Base-by-base conservation (phyloP, 768 basidiomycete genomes). In the Lentinula detonsa region DNA sequence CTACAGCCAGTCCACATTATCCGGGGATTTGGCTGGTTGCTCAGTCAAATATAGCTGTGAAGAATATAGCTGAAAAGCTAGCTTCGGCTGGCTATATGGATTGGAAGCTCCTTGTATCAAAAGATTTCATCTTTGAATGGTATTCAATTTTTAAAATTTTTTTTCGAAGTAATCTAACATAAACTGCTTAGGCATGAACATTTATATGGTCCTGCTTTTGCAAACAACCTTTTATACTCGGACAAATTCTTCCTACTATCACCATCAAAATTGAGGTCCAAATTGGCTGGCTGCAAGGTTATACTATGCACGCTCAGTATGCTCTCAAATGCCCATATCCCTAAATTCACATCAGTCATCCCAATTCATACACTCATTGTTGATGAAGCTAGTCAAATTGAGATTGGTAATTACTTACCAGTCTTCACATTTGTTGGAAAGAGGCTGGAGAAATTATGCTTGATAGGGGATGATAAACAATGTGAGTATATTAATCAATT, bases 41-140 rank as follows among this genome's bases (percentile, higher is more conserved):
- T 37, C 89, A 94, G 67, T 89, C 88, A 16, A 94, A 94, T 76
- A 84, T 93, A 53, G 92, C 90, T 51, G 92, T 93, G 21, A 93
- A 91, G 71, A 93, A 94, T 65, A 93, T 94, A 74, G 91, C 90
- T 57, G 88, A 90, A 67, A 91, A 91, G 74, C 74, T 94, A 16
- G 71, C 76, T n/a, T 71, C 78, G 7, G 74, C 81, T 67, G 78
- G 74, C 0, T 83, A 90, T 61, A 48, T 65, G 3, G 64, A 81
- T 8, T 94, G 85, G 81, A 85, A 76, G 62, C 75, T 94, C 2
- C 69, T 93, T 3, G 87, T 93, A n/a, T 87, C 91, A 1, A 73
- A 70, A 66, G 73, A 86, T 0, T 94, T 93, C 67, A 79, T 84
- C 64, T 71, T 70, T 68, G 79, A 77, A 62, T 91, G 91, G 90